These are phyloP conservation scores for Triticum urartu DNA, from an alignment of 176 grass and related monocot genomes.

Conservation along the genomic window DNA sequence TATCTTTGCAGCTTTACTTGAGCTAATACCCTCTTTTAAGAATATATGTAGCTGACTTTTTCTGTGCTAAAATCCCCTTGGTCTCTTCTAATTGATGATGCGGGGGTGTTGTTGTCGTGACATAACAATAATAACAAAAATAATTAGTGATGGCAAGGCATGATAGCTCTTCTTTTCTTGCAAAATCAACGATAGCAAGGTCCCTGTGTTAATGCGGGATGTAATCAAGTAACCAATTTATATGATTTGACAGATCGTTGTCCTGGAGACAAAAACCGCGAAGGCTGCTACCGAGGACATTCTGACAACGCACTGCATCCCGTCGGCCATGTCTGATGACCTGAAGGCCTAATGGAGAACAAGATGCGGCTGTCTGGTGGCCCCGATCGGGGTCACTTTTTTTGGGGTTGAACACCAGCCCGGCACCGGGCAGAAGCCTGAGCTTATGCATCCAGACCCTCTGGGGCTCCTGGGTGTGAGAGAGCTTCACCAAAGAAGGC, in stretches of 20 bases:
- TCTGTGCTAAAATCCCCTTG: background rate
- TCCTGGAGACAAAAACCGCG: constrained; percentile 80
- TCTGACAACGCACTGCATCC: constrained; percentile 88
- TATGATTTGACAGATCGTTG: constrained; percentile 77
- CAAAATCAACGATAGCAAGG: background rate
- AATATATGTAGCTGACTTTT: background rate
- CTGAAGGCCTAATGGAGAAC: constrained; percentile 55
- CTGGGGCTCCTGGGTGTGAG: too few species aligned
- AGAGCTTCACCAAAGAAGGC: background rate
- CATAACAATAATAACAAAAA: background rate
- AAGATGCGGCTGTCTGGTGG: constrained; percentile 1
- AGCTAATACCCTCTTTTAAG: background rate
- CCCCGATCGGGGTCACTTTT: constrained; percentile 17
- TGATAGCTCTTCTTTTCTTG: background rate
- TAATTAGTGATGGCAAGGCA: background rate
- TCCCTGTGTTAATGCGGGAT: background rate
- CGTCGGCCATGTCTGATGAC: constrained; percentile 83
- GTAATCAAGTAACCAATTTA: background rate
- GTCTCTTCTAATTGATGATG: background rate
- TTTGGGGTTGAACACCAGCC: background rate
- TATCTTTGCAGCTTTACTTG: background rate
- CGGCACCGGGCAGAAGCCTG: background rate
- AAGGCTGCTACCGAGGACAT: constrained; percentile 92
- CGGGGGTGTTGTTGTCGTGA: background rate
- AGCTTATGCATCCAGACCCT: background rate